Base-by-base conservation (phyloP, 495 filamentous ascomycete genomes). In the Mytilinidion resinicola region DNA sequence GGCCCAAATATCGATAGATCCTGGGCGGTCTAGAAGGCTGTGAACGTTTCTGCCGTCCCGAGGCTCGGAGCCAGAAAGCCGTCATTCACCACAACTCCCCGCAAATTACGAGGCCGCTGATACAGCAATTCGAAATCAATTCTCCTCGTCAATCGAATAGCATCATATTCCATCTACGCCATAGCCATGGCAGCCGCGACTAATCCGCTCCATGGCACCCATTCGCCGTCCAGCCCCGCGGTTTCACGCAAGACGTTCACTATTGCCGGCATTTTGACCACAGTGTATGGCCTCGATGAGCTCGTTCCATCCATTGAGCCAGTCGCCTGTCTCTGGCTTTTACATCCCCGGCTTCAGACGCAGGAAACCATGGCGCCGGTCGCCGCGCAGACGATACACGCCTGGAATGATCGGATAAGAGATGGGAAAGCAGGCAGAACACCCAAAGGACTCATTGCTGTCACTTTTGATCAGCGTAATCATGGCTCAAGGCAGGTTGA, bases 401-500 rank as follows among this genome's bases (percentile, higher is more conserved):
- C 80, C 60, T 88, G 83, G 83, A 85, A 85, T 65, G 65, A 64
- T 12, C 63, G 61, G 30, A 57, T 67, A 39, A 59, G 54, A 35
- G 42, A 61, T 11, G 62, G 63, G 58, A 35, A 56, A n/a, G 15
- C 57, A n/a, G 60, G 59, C 54, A 55, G 60, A 42, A 50, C 55
- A 52, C 61, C 65, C 14, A 69, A 66, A 55, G 82, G 87, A 4
- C 67, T 96, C 46, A 85, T 97, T 53, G 88, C 86, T 19, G 82
- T 91, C 11, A 79, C 87, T 2, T 93, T 92, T 66, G 93, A 96
- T 65, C 88, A 91, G 69, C 76, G 92, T 30, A 98, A 98, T 64
- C 93, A 97, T 73, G 92, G 92, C 4, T 76, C 81, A 2, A 73
- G 93, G 52, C 69, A 83, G 55, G 79, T 91, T 12, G 68, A 76